These are phyloP conservation scores for Boletus vinaceobasis DNA, from an alignment of 768 basidiomycete species.

Conservation along the genomic window DNA sequence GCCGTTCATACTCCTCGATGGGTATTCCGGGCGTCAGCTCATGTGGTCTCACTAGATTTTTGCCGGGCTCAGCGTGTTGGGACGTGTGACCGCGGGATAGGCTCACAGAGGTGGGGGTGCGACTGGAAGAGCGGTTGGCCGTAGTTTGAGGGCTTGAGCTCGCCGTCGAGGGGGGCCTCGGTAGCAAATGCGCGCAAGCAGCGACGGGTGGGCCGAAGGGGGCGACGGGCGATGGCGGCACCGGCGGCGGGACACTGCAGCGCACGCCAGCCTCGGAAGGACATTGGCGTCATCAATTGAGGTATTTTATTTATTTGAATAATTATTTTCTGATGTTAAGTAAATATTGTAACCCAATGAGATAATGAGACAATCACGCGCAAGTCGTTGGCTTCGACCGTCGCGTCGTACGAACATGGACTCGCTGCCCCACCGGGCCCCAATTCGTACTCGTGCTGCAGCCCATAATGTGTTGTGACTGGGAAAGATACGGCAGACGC, in stretches of 20 bases:
- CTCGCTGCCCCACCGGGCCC: conserved; percentile 13
- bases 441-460: background rate
- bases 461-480: conserved; percentile 32
- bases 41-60: conserved; percentile 45
- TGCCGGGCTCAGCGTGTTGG: conserved; percentile 1
- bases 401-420: conserved; percentile 14
- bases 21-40: conserved; percentile 86
- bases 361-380: conserved; percentile 20
- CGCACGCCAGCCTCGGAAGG: conserved; percentile 13
- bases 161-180: conserved; percentile 21
- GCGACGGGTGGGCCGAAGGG: background rate
- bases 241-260: conserved; percentile 7
- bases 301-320: background rate
- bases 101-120: conserved; percentile 77
- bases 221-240: background rate
- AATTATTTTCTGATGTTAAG: background rate
- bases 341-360: background rate
- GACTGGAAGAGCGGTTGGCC: conserved; percentile 78
- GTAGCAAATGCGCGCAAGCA: conserved; percentile 34
- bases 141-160: conserved; percentile 65
- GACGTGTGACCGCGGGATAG: background rate
- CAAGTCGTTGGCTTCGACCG: background rate
- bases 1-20: conserved; percentile 67
- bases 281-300: conserved; percentile 16
- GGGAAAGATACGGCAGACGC: conserved; percentile 47